Base-by-base conservation (phyloP, 2,329 filamentous ascomycete species). In the Septoria linicola region DNA sequence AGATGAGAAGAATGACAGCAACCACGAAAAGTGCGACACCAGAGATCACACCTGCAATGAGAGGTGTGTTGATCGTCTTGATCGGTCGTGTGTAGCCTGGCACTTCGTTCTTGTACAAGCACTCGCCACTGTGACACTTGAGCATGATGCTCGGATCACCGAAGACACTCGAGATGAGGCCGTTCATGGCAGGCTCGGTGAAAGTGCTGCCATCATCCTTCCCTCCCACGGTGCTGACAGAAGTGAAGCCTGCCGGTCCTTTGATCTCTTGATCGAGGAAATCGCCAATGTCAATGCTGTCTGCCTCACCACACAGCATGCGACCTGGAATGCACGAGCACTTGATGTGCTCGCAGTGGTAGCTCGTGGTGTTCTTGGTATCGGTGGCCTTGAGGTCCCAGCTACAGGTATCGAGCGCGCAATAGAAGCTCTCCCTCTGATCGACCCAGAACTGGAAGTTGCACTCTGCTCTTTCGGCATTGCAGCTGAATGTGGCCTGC, bases 361-460 rank as follows among this genome's bases (percentile, higher is more conserved):
- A 97, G 43, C 78, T 80, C 1, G 92, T 97, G 49, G 80, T 84
- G 72, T 99, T 99, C 63, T 82, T 80, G 45, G 80, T 75, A 27
- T 84, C 80, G 48, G 82, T 79, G 53, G 84, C 85, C 51, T 87
- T 80, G 67, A 86, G 82, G 43, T 73, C 79, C 63, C 88, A 93
- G 13, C 81, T 72, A 74, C 93, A 99, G 13, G 85, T 85, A 64
- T 89, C 83, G 52, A 99, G 77, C 57, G 87, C 84, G 73, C 95
- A 99, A 72, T 95, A 99, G 76, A 99, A 99, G 1, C 93, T 97
- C 72, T 99, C 93, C 57, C 81, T 78, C 61, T 92, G 82, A 62
- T 95, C 91, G 41, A 99, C 89, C 92, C 93, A 99, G 73, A 99
- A 99, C 72, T 99, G 93, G 62, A 99, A 99, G 68, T 96, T 93